Conservation (phyloP, 2,329 filamentous ascomycete genomes). For the Scolecobasidium constrictum region DNA sequence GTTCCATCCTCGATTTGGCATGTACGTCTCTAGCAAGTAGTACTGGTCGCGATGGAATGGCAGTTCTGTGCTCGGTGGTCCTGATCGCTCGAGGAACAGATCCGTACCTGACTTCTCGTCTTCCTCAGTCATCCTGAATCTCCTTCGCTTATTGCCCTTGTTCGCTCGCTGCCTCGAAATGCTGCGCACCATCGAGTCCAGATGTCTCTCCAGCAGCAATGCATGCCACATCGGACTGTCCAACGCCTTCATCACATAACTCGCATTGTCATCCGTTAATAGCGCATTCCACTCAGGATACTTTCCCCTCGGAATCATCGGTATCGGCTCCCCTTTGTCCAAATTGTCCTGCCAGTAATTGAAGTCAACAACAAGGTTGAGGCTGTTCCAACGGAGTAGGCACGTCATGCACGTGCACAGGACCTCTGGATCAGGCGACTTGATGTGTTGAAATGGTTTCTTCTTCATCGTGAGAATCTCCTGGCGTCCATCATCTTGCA, state of each 20-base stretch:
- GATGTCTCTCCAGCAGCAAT: conserved; percentile 36
- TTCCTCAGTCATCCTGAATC: conserved; percentile 34
- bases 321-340: conserved; percentile 41
- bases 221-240: conserved; percentile 40
- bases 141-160: conserved; percentile 35
- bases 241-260: conserved; percentile 35
- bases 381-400: conserved; percentile 44
- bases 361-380: conserved; percentile 45
- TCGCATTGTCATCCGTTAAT: conserved; percentile 33
- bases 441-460: conserved; percentile 43
- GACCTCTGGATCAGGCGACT: conserved; percentile 31
- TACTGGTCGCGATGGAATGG: conserved; percentile 48
- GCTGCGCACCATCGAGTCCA: conserved; percentile 34
- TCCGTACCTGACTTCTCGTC: conserved; percentile 39
- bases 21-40: conserved; percentile 46
- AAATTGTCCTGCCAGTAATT: conserved; percentile 44
- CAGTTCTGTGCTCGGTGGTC: conserved; percentile 41
- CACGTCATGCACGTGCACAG: conserved; percentile 49
- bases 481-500: conserved; percentile 32
- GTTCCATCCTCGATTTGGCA: conserved; percentile 46
- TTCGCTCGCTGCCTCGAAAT: conserved; percentile 38
- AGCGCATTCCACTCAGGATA: conserved; percentile 39
- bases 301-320: conserved; percentile 38
- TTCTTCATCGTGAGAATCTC: conserved; percentile 35
- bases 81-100: conserved; percentile 38